These are phyloP conservation scores for Thuidium tamariscinum DNA, from an alignment of 225 moss, liverwort and hornwort genomes.

Conservation along the genomic window DNA sequence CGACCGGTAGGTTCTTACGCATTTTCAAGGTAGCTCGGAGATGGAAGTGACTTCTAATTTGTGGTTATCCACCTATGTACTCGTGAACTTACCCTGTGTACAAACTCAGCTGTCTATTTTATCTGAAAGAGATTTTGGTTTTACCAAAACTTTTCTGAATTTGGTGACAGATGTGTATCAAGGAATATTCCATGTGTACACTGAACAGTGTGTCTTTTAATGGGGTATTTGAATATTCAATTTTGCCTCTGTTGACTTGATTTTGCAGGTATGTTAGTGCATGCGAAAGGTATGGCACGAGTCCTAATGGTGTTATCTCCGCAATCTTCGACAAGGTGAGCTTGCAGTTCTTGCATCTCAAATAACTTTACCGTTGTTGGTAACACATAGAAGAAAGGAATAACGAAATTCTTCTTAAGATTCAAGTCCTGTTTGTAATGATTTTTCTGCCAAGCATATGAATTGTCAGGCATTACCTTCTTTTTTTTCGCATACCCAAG, in stretches of 20 bases:
- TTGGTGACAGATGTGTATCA: not conserved
- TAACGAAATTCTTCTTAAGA: not conserved
- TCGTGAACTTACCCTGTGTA: not conserved
- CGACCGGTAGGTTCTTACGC: slow-evolving; percentile 9
- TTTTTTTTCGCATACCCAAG: not conserved
- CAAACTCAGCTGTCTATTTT: not conserved
- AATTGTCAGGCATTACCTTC: not conserved
- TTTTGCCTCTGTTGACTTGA: not conserved
- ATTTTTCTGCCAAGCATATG: not conserved
- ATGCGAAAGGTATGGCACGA: slow-evolving; percentile 35
- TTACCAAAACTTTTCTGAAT: not conserved
- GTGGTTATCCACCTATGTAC: not conserved
- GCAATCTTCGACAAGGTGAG: slow-evolving; percentile 34
- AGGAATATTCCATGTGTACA: not conserved
- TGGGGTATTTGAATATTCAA: not conserved
- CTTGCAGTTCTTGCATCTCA: not conserved
- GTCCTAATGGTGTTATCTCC: slow-evolving; percentile 9
- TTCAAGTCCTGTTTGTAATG: not conserved
- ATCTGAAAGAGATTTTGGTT: not conserved
- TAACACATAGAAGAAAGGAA: not conserved
- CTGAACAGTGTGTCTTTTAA: not conserved
- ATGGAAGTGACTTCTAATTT: not conserved
- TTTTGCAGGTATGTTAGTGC: slow-evolving; percentile 31
- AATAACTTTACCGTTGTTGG: not conserved
- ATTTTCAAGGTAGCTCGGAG: not conserved